These are phyloP conservation scores for Colletotrichum sp. DNA, from an alignment of 2,329 filamentous ascomycete genomes.

Conservation along the genomic window DNA sequence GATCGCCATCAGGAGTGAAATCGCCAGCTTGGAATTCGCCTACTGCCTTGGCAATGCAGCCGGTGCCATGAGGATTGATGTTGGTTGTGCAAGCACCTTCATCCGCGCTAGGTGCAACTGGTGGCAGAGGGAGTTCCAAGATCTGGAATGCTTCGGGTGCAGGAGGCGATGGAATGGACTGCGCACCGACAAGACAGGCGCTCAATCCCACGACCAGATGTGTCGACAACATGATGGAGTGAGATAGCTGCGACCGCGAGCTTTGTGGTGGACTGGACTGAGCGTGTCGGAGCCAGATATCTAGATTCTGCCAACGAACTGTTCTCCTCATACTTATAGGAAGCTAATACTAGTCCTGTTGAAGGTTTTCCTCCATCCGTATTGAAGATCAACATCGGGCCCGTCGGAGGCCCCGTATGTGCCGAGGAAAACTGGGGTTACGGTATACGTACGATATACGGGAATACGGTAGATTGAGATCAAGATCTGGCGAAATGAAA, in stretches of 20 bases:
- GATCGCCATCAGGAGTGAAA: slow-evolving; percentile 46
- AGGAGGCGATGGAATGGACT: slow-evolving; percentile 26
- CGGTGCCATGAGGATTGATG: slow-evolving; percentile 38
- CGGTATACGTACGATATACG: neutral
- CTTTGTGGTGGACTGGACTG: neutral
- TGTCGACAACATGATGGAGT: neutral
- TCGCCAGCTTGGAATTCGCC: slow-evolving; percentile 18
- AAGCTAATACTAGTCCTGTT: neutral
- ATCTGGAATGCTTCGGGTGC: slow-evolving; percentile 38
- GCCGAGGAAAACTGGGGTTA: neutral
- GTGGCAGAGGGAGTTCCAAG: slow-evolving; percentile 39
- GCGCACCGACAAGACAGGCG: neutral
- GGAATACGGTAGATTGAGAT: neutral
- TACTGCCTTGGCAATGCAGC: slow-evolving; percentile 35
- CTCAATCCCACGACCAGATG: neutral
- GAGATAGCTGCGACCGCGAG: neutral
- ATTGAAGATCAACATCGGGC: neutral
- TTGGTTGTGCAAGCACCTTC: slow-evolving; percentile 35
- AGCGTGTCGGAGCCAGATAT: neutral
- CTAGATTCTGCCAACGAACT: neutral
- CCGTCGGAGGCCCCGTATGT: neutral
- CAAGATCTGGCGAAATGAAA: neutral
- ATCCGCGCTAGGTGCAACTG: slow-evolving; percentile 28
- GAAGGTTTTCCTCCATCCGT: neutral
- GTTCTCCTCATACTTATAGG: neutral